Conservation (phyloP, 2,329 filamentous ascomycete species). For the Escovopsis sp. region DNA sequence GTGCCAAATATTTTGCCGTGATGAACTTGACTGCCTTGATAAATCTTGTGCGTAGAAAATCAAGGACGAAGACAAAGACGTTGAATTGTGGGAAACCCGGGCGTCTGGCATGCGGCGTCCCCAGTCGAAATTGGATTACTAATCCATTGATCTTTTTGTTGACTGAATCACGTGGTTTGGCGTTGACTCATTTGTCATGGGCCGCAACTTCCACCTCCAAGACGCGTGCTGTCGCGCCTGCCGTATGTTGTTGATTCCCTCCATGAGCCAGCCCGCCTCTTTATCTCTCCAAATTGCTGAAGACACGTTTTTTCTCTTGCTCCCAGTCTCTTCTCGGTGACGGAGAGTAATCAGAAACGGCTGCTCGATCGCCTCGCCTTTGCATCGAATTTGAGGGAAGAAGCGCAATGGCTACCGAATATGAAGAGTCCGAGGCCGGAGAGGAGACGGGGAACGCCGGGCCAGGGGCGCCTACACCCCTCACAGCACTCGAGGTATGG, state of each 20-base stretch:
- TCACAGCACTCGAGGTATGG: conserved; percentile 70
- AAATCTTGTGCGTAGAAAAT: too few relatives aligned
- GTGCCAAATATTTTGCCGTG: too few relatives aligned
- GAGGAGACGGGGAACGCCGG: conserved; percentile 64
- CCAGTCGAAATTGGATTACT: background rate
- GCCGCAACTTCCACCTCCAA: conserved; percentile 9
- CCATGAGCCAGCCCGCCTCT: background rate
- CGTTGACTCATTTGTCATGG: conserved; percentile 14
- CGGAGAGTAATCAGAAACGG: too few relatives aligned
- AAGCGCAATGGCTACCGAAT: conserved; percentile 33
- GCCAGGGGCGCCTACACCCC: conserved; percentile 85
- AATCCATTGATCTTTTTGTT: background rate
- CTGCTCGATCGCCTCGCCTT: too few relatives aligned
- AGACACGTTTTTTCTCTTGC: background rate
- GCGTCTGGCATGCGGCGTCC: too few relatives aligned
- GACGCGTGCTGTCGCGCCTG: conserved; percentile 22
- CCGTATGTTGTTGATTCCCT: conserved; percentile 7
- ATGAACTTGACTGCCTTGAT: too few relatives aligned
- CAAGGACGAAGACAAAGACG: too few relatives aligned
- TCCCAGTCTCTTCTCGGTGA: background rate
- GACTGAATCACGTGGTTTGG: conserved; percentile 22
- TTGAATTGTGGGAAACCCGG: too few relatives aligned
- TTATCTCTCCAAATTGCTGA: background rate
- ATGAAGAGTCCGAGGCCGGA: conserved; percentile 48
- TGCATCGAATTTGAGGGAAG: too few relatives aligned